phyloP scores from a whole-genome alignment of 2,329 filamentous ascomycete species.

The Beauveria caledonica region DNA sequence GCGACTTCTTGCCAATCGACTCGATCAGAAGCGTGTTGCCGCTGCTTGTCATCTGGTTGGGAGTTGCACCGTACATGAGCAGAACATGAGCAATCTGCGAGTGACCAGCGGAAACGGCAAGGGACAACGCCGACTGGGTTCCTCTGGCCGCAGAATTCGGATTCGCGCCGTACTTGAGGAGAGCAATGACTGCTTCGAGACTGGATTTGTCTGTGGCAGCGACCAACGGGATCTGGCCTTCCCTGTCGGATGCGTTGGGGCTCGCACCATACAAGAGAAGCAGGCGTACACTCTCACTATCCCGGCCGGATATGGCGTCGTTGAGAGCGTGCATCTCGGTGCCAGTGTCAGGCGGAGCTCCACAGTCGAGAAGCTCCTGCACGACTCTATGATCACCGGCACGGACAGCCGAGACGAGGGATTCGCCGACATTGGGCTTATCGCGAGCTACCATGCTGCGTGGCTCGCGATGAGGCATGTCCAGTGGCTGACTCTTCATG shows the following conservation, averaged over 20 bases:
- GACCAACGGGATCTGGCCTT: conserved; percentile 43
- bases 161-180: conserved; percentile 58
- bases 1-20: conserved; percentile 50
- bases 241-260: conserved; percentile 41
- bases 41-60: conserved; percentile 43
- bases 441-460: neutral
- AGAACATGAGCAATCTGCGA: conserved; percentile 50
- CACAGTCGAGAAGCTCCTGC: conserved; percentile 46
- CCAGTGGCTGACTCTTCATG: neutral
- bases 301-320: conserved; percentile 42
- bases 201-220: conserved; percentile 44
- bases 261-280: conserved; percentile 50
- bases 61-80: conserved; percentile 52
- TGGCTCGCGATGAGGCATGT: conserved; percentile 2
- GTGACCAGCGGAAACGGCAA: conserved; percentile 43
- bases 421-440: neutral
- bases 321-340: conserved; percentile 40
- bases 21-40: conserved; percentile 55
- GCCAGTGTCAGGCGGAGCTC: conserved; percentile 42
- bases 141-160: conserved; percentile 43
- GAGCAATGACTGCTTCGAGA: conserved; percentile 46
- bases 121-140: conserved; percentile 45
- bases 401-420: neutral
- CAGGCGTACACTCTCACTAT: conserved; percentile 45
- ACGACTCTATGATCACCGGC: neutral